A percentile compares a stretch with the other conserved stretches of the same genome.
Conservation (phyloP, 2,329 filamentous ascomycete genomes). For the Paraphoma chrysanthemicola region DNA sequence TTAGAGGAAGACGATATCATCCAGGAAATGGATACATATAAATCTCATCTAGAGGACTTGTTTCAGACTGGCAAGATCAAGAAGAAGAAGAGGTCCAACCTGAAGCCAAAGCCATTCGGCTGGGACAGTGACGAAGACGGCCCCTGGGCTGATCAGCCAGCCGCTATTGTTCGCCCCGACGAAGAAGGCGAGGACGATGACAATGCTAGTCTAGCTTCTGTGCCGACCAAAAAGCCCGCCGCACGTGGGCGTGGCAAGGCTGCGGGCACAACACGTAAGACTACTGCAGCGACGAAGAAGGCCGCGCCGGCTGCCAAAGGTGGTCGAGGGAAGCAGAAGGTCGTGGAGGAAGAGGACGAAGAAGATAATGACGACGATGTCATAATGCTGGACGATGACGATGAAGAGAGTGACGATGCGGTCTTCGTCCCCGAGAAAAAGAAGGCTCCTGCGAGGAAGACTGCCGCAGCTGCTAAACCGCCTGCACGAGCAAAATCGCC, state of each 20-base stretch:
- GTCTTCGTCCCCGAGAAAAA: constrained; percentile 50
- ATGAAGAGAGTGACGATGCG: constrained; percentile 55
- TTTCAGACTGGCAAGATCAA: constrained; percentile 72
- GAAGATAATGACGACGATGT: constrained; percentile 49
- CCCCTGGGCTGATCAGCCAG: constrained; percentile 80
- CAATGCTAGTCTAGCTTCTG: constrained; percentile 36
- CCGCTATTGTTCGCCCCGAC: constrained; percentile 64
- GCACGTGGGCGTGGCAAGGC: constrained; percentile 56
- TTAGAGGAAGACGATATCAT: constrained; percentile 74
- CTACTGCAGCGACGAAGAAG: constrained; percentile 38
- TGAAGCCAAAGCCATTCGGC: constrained; percentile 76
- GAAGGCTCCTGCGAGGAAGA: constrained; percentile 40
- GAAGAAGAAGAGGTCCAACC: constrained; percentile 60
- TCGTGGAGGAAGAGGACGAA: constrained; percentile 52
- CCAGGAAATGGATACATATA: constrained; percentile 75
- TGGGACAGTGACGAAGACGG: constrained; percentile 95
- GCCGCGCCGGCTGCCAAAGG: constrained; percentile 42
- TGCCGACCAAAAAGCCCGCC: constrained; percentile 48
- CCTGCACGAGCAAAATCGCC: constrained; percentile 33
- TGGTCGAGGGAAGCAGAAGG: constrained; percentile 50
- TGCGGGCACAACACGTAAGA: constrained; percentile 44
- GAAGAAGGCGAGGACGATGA: constrained; percentile 57
- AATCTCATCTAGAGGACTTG: constrained; percentile 72
- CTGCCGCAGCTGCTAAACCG: constrained; percentile 19
- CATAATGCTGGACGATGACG: constrained; percentile 55